Conservation (phyloP, 169 alveolate genomes). For the Plasmodium ovale region DNA sequence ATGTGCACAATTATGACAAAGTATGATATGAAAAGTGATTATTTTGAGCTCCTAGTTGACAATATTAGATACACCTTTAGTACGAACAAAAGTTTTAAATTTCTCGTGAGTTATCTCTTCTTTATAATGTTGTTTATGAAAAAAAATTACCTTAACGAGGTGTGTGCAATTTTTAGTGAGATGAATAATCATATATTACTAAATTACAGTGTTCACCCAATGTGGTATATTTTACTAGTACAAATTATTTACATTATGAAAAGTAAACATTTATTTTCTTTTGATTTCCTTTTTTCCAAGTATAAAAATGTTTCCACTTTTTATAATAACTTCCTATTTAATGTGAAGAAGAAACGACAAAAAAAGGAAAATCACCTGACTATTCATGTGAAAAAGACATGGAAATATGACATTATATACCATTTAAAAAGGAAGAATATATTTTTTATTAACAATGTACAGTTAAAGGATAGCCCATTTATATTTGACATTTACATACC, state of each 20-base stretch:
- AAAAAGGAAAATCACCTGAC: not conserved
- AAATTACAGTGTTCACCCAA: constrained; percentile 5
- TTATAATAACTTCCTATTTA: not conserved
- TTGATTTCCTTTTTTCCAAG: constrained; percentile 20
- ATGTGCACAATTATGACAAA: not conserved
- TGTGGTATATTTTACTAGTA: constrained; percentile 34
- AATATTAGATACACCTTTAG: constrained; percentile 17
- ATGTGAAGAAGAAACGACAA: constrained; percentile 2
- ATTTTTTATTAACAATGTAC: constrained; percentile 3
- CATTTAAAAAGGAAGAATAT: constrained; percentile 4
- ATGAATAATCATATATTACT: not conserved
- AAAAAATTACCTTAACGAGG: constrained; percentile 7
- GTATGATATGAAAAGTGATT: not conserved
- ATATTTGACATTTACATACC: constrained; percentile 54
- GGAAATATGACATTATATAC: constrained; percentile 2
- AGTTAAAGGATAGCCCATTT: constrained; percentile 52
- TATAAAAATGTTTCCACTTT: constrained; percentile 19
- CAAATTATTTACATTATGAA: constrained; percentile 36
- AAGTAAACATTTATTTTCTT: constrained; percentile 19
- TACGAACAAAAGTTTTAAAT: not conserved
- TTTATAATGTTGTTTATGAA: constrained; percentile 4
- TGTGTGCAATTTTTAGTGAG: constrained; percentile 10
- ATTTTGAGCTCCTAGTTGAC: not conserved
- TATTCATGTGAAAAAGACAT: not conserved
- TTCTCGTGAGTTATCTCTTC: constrained; percentile 41